Evolutionary conservation across 768 basidiomycete genomes (phyloP), one percentile per base, ranked within the genome.

Genomic region (Podaxis rugospora): DNA sequence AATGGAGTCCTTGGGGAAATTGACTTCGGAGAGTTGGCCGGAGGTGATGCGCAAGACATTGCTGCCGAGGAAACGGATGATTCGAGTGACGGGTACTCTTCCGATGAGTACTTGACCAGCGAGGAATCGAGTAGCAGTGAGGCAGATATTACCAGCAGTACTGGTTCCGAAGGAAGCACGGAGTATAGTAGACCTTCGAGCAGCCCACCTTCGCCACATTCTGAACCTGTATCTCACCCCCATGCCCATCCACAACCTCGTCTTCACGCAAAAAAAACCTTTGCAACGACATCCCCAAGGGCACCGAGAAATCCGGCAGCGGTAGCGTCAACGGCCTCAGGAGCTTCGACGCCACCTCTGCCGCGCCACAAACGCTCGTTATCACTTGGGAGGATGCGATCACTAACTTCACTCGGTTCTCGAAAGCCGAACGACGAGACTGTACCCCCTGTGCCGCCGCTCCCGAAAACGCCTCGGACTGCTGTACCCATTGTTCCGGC

Each of bases 1-100:
- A 84, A 92, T 63, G 84, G 87, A 51, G 84, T 98, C 35, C 86
- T 95, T 54, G 83, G 81, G 16, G 92, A 93, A 67, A 80, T 98
- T 53, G 86, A 85, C 70, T 87, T 98, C 63, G 87, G 90, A 10
- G 90, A 92, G 39, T 76, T 95, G 46, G 83, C 90, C 32, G 79
- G 81, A 54, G 92, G 86, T 3, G 91, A 93, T 67, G 92, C 85
- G 7, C 80, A 88, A 53, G 95, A 95, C 66, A 72, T 93, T 55
- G 90, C 86, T 5, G 92, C 88, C 2, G 89, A 93, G 66, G 86
- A 85, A 66, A 81, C 75, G 46, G 83, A 83, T 35, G 84, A 82
- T 9, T 79, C 80, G 14, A 67, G 66, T 36, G 80, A 79, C 50
- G 79, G 79, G 2, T 79, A 80, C 40, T 69, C 67, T 5, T 74